Conservation (phyloP, 345 rosid species). For the Iberis pinnata region DNA sequence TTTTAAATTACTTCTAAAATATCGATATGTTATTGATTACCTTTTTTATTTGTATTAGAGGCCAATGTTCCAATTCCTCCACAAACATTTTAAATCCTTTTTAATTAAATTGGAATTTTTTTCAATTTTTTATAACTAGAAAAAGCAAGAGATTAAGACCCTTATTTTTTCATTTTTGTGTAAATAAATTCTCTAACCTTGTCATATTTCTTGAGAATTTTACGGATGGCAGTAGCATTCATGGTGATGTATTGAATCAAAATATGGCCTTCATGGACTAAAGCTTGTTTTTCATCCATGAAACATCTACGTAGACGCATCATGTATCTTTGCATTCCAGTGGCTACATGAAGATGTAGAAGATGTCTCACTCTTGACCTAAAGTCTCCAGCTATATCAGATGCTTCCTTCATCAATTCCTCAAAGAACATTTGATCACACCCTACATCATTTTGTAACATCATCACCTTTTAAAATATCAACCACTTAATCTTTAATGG, state of each 20-base stretch:
- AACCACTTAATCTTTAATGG: no score
- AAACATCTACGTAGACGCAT: constrained; percentile 54
- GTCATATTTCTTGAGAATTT: constrained; percentile 92
- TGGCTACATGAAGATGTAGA: constrained; percentile 69
- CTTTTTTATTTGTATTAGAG: no score
- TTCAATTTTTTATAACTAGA: no score
- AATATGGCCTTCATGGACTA: constrained; percentile 64
- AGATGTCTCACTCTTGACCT: constrained; percentile 69
- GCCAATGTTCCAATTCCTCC: no score
- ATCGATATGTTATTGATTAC: no score
- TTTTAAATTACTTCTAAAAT: no score
- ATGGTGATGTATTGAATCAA: constrained; percentile 69
- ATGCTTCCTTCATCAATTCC: constrained; percentile 79
- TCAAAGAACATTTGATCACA: constrained; percentile 80
- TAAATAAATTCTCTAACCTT: constrained; percentile 39
- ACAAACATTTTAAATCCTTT: no score
- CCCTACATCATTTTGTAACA: constrained; percentile 37
- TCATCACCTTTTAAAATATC: neutral
- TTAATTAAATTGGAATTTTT: no score
- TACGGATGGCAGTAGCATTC: constrained; percentile 83
- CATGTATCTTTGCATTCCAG: constrained; percentile 61
- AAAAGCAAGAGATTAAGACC: no score
- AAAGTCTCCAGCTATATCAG: constrained; percentile 74
- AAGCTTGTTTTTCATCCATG: constrained; percentile 43
- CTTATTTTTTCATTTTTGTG: no score